A percentile compares a stretch with the other conserved stretches of the same genome.
These are phyloP conservation scores for Pseudopithomyces maydicus DNA, from an alignment of 2,329 filamentous ascomycete species.

Conservation along the genomic window DNA sequence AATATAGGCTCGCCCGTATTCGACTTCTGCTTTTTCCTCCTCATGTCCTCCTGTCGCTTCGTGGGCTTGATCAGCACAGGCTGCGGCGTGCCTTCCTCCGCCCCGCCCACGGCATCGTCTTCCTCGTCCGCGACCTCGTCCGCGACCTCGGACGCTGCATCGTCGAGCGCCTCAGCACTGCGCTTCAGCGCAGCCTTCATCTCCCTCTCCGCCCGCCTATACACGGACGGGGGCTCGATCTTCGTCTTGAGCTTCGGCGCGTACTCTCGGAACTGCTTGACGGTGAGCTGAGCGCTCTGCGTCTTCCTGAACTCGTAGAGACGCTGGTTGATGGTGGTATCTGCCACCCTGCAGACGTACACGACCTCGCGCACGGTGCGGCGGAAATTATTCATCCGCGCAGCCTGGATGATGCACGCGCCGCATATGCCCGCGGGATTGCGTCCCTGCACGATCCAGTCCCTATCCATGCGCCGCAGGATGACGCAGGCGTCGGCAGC, in stretches of 20 bases:
- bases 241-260: slow-evolving; percentile 71
- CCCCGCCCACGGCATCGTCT: neutral
- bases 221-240: slow-evolving; percentile 75
- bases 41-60: slow-evolving; percentile 1
- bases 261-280: slow-evolving; percentile 79
- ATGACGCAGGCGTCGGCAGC: slow-evolving; percentile 87
- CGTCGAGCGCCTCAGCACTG: slow-evolving; percentile 9
- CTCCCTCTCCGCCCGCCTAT: slow-evolving; percentile 63
- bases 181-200: slow-evolving; percentile 40
- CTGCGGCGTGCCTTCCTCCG: neutral
- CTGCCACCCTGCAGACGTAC: slow-evolving; percentile 97
- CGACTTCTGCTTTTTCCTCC: neutral
- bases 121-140: neutral
- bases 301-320: slow-evolving; percentile 90
- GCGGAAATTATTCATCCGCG: slow-evolving; percentile 97
- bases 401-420: slow-evolving; percentile 90
- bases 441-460: slow-evolving; percentile 96
- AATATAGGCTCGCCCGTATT: neutral
- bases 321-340: slow-evolving; percentile 88
- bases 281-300: slow-evolving; percentile 80
- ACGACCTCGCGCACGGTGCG: slow-evolving; percentile 92
- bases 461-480: slow-evolving; percentile 88
- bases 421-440: slow-evolving; percentile 93
- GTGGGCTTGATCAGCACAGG: neutral
- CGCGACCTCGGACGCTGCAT: neutral